These are phyloP conservation scores for Diaporthe humulicola DNA, from an alignment of 2,329 filamentous ascomycete genomes.

Conservation along the genomic window DNA sequence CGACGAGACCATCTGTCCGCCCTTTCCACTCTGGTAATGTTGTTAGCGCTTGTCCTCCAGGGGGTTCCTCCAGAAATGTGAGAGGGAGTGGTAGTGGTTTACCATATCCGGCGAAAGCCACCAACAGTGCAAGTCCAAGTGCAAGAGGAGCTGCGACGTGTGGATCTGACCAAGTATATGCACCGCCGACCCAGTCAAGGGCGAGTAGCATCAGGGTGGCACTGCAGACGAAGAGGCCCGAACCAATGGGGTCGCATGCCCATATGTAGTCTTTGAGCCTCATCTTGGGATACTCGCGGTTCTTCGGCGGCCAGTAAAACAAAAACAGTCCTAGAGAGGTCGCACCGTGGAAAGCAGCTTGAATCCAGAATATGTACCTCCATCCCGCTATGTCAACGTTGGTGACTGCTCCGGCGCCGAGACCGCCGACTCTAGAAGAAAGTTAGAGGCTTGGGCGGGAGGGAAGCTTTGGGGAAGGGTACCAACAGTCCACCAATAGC, in stretches of 20 bases:
- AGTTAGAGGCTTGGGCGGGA: not conserved
- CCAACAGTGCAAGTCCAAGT: conserved; percentile 56
- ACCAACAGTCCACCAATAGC: conserved; percentile 62
- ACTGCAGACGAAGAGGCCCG: conserved; percentile 56
- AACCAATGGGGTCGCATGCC: conserved; percentile 63
- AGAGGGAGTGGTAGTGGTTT: conserved; percentile 41
- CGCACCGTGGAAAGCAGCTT: conserved; percentile 64
- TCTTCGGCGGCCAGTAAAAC: conserved; percentile 61
- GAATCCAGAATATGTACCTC: conserved; percentile 72
- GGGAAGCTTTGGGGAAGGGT: not conserved
- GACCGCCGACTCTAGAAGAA: conserved; percentile 56
- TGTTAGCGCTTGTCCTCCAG: not conserved
- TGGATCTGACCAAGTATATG: conserved; percentile 54
- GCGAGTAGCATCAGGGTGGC: conserved; percentile 59
- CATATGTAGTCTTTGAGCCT: conserved; percentile 56
- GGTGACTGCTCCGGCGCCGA: conserved; percentile 66
- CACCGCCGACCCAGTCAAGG: conserved; percentile 60
- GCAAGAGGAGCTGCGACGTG: conserved; percentile 56
- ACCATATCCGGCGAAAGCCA: conserved; percentile 56
- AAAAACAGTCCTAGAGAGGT: conserved; percentile 61
- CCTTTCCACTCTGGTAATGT: conserved; percentile 65
- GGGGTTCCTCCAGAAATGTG: not conserved
- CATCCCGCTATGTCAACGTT: conserved; percentile 61
- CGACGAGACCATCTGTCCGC: conserved; percentile 65
- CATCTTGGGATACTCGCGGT: conserved; percentile 53